Base-by-base conservation (phyloP, 345 rosid genomes). In the Sisymbrium altissimum region DNA sequence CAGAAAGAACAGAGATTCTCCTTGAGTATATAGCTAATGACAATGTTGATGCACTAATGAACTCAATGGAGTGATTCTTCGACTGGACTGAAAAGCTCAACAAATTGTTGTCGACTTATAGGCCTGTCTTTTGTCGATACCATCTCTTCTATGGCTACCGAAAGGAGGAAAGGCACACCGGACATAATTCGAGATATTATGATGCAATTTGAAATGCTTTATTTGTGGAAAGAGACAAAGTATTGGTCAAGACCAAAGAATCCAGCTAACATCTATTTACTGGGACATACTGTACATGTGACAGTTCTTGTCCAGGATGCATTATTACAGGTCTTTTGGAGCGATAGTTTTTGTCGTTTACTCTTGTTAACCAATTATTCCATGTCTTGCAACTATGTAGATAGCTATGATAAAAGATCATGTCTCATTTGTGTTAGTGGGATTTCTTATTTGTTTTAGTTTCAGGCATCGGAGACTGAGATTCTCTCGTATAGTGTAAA, bases 281-380 rank as follows among this genome's bases (percentile, higher is more conserved):
- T 73, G 66, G 78, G 59, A 46, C 67, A 58, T 29, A 36, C 29
- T 27, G 4, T 27, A 27, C 29, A 14, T 29, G 61, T 58, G 44
- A 66, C 66, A 66, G 36, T 39, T 46, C 72, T 72, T 66, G 52
- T 65, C 45, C 52, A 38, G 13, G 19, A 35, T 66, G 72, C 60
- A 74, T 27, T 46, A 56, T 57, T 46, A 38, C 44, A 57, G 9
- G 52, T 39, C 9, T 13, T n/a, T 46, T 59, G 58, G 25, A 40
- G 7, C 27, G 13, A 21, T 64, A 38, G 56, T 5, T 54, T 64
- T 38, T 23, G 57, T 58, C 41, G 52, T 74, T 21, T 36, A 58
- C 33, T 38, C 49, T 66, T 66, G 27, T 39, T 52, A 64, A 44
- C 46, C 64, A n/a, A 72, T 41, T 41, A 43, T 56, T 72, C 63